Evolutionary conservation across 257 asterid species (phyloP).

Genomic region (Jaltomata sinuosa): DNA sequence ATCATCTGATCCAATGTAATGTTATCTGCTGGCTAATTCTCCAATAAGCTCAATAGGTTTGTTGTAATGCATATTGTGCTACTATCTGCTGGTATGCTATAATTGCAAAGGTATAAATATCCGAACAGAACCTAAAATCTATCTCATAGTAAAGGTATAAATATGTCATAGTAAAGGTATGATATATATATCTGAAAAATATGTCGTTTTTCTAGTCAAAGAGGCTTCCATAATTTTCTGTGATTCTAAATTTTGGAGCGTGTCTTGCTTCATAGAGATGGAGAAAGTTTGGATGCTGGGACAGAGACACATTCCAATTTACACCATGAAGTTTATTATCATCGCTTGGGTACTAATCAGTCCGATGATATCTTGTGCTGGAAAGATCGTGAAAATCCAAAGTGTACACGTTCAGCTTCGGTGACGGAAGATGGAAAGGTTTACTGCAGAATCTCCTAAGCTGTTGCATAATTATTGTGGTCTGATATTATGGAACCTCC

Average conservation of each 20-base stretch:
- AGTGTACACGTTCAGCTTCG: constrained; percentile 50
- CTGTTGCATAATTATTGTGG: neutral
- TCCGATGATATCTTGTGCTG: constrained; percentile 88
- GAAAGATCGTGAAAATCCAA: constrained; percentile 86
- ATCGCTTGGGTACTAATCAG: constrained; percentile 79
- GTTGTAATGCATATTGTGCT: neutral
- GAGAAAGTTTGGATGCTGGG: constrained; percentile 79
- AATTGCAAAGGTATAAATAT: neutral
- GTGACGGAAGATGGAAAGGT: constrained; percentile 97
- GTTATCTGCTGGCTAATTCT: neutral
- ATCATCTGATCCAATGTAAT: neutral
- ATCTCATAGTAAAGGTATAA: neutral
- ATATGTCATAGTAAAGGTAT: neutral
- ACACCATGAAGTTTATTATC: constrained; percentile 84
- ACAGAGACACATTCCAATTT: constrained; percentile 73
- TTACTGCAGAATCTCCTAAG: neutral
- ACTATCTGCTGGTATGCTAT: neutral
- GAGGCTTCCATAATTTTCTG: neutral
- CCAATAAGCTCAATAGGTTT: neutral
- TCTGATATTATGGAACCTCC: neutral
- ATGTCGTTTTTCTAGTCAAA: neutral
- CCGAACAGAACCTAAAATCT: neutral
- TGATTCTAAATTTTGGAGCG: neutral
- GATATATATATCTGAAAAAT: neutral
- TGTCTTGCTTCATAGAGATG: constrained; percentile 47